Evolutionary conservation across 495 filamentous ascomycete genomes (phyloP).

Genomic region (Penicillium malachiteum): DNA sequence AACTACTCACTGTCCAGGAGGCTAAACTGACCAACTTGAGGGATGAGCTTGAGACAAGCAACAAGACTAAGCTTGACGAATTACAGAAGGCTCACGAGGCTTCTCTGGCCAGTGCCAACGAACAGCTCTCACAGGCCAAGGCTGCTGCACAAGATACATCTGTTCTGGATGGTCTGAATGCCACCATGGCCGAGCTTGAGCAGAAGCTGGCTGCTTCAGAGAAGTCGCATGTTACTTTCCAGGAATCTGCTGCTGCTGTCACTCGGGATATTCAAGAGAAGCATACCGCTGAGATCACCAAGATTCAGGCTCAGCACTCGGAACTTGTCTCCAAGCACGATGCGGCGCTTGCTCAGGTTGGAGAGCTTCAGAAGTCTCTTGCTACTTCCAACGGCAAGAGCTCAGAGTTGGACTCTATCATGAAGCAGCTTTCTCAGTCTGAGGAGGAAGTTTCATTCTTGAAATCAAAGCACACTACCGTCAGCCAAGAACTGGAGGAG

Average conservation of each 20-base stretch:
- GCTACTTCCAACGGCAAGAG: constrained; percentile 27
- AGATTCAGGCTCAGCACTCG: constrained; percentile 32
- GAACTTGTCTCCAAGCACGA: constrained; percentile 36
- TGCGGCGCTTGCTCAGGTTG: constrained; percentile 24
- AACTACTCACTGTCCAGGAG: constrained; percentile 46
- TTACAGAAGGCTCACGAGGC: constrained; percentile 41
- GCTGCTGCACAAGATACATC: constrained; percentile 41
- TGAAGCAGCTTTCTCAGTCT: constrained; percentile 34
- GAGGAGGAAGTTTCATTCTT: constrained; percentile 35
- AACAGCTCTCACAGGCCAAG: constrained; percentile 38
- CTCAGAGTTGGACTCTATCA: constrained; percentile 36
- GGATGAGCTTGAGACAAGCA: constrained; percentile 37
- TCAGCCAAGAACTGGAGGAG: constrained; percentile 34
- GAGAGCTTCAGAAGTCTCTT: constrained; percentile 38
- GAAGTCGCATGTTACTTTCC: constrained; percentile 27
- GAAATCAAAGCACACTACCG: constrained; percentile 32
- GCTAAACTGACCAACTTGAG: constrained; percentile 37
- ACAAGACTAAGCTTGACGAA: constrained; percentile 38
- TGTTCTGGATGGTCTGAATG: constrained; percentile 34
- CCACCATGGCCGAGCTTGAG: constrained; percentile 37
- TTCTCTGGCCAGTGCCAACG: constrained; percentile 29
- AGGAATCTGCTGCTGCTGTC: constrained; percentile 23
- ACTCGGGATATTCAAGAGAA: constrained; percentile 33
- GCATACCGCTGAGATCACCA: constrained; percentile 33
- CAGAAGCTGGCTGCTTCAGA: constrained; percentile 37